Conservation (phyloP, 1,284 basidiomycete genomes). For the Clitocybe nebularis region DNA sequence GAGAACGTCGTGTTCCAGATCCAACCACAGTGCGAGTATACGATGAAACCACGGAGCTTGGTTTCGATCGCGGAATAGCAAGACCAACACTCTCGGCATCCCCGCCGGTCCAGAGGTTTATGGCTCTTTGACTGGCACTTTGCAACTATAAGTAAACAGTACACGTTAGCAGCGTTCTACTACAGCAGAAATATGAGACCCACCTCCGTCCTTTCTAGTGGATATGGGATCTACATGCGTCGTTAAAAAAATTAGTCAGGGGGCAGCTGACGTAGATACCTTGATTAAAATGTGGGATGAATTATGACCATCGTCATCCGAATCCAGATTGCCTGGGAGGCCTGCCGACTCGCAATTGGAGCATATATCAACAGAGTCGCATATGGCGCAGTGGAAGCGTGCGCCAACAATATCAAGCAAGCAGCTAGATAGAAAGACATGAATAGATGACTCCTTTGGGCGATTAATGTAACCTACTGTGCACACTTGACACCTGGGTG, state of each 20-base stretch:
- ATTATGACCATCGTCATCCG: constrained; percentile 68
- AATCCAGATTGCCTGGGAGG: constrained; percentile 74
- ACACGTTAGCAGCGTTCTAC: not conserved
- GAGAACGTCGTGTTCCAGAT: constrained; percentile 31
- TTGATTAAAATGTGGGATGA: constrained; percentile 92
- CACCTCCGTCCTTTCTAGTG: constrained; percentile 69
- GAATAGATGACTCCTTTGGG: constrained; percentile 3
- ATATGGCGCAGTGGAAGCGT: constrained; percentile 88
- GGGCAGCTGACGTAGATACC: constrained; percentile 36
- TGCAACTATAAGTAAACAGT: constrained; percentile 36
- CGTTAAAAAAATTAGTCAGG: constrained; percentile 2
- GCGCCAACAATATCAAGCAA: constrained; percentile 85
- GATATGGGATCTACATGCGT: constrained; percentile 70
- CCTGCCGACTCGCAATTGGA: constrained; percentile 86
- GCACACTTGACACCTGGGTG: constrained; percentile 71
- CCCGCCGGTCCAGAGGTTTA: constrained; percentile 71
- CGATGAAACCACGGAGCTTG: constrained; percentile 56
- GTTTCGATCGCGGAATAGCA: constrained; percentile 38
- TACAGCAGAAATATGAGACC: constrained; percentile 3
- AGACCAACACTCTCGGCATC: constrained; percentile 61
- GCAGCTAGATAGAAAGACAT: constrained; percentile 51
- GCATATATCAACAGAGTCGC: constrained; percentile 78
- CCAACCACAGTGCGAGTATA: constrained; percentile 66
- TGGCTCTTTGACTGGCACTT: constrained; percentile 68
- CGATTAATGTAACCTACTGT: constrained; percentile 55